Percentiles rank a stretch among this genome's conserved stretches.
These are phyloP conservation scores for Vigna radiata DNA, from an alignment of 306 rosid genomes.

Conservation along the genomic window DNA sequence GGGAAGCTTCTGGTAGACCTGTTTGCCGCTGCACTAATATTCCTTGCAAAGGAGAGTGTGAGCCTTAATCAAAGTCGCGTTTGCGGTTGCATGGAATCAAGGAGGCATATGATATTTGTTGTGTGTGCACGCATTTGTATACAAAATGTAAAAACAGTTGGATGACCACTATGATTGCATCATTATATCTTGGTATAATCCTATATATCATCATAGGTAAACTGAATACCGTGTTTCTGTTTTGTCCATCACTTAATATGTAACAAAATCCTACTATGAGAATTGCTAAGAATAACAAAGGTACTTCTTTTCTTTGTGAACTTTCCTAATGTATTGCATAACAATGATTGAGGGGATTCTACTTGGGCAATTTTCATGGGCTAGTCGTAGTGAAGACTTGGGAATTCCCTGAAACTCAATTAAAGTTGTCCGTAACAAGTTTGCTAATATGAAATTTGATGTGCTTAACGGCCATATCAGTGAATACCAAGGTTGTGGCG, in stretches of 20 bases:
- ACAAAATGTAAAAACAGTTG: conserved; percentile 11
- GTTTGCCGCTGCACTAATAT: conserved; percentile 79
- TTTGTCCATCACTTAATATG: conserved; percentile 10
- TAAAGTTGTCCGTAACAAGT: neutral
- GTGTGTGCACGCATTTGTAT: conserved; percentile 29
- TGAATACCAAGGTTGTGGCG: neutral
- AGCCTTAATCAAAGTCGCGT: conserved; percentile 40
- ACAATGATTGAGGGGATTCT: conserved; percentile 7
- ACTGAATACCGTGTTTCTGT: conserved; percentile 38
- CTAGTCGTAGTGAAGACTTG: neutral
- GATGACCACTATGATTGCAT: conserved; percentile 25
- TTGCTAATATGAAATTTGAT: conserved; percentile 23
- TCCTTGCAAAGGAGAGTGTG: conserved; percentile 70
- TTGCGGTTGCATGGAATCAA: conserved; percentile 32
- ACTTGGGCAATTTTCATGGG: conserved; percentile 8
- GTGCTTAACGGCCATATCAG: conserved; percentile 3
- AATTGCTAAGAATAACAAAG: conserved; percentile 24
- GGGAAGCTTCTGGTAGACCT: conserved; percentile 91
- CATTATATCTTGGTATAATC: neutral
- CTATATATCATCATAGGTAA: conserved; percentile 26
- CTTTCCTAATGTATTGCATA: neutral
- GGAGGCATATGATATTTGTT: conserved; percentile 32
- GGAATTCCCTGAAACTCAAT: neutral
- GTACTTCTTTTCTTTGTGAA: conserved; percentile 29
- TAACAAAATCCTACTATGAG: conserved; percentile 19